These are phyloP conservation scores for Lachancea dasiensis DNA, from an alignment of 805 yeast species.

Conservation along the genomic window DNA sequence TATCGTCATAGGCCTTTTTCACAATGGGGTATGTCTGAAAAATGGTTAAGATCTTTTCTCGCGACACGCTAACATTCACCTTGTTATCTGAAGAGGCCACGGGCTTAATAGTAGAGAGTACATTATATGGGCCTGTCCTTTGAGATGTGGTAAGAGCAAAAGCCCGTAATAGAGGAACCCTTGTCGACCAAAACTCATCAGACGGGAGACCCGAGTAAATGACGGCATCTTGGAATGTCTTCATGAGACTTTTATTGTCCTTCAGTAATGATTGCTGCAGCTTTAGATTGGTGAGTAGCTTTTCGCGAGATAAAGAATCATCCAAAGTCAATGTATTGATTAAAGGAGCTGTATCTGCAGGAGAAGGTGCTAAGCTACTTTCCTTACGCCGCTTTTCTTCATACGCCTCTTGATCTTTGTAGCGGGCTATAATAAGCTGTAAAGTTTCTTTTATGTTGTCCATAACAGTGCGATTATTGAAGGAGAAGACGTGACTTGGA, in stretches of 20 bases:
- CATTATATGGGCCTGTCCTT: conserved; percentile 89
- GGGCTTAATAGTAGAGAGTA: conserved; percentile 86
- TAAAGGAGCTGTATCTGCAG: conserved; percentile 25
- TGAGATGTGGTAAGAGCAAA: conserved; percentile 81
- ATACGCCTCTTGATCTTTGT: conserved; percentile 44
- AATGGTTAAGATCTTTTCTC: conserved; percentile 84
- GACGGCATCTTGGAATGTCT: conserved; percentile 82
- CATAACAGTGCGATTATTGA: conserved; percentile 70
- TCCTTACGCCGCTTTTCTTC: conserved; percentile 34
- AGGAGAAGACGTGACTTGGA: conserved; percentile 46
- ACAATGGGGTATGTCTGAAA: conserved; percentile 92
- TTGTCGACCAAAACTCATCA: conserved; percentile 78
- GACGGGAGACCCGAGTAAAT: conserved; percentile 71
- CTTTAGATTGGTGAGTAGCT: conserved; percentile 60
- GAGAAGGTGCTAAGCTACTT: conserved; percentile 11
- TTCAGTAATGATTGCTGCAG: conserved; percentile 73
- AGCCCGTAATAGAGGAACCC: conserved; percentile 74
- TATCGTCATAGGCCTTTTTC: conserved; percentile 79
- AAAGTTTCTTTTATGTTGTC: conserved; percentile 61
- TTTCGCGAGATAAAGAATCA: conserved; percentile 48
- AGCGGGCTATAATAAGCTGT: conserved; percentile 63
- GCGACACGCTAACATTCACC: conserved; percentile 85
- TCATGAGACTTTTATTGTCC: conserved; percentile 62
- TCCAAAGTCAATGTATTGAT: conserved; percentile 36
- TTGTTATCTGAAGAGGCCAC: conserved; percentile 90